Base-by-base conservation (phyloP, 495 filamentous ascomycete species). In the Aspergillus bridgeri region DNA sequence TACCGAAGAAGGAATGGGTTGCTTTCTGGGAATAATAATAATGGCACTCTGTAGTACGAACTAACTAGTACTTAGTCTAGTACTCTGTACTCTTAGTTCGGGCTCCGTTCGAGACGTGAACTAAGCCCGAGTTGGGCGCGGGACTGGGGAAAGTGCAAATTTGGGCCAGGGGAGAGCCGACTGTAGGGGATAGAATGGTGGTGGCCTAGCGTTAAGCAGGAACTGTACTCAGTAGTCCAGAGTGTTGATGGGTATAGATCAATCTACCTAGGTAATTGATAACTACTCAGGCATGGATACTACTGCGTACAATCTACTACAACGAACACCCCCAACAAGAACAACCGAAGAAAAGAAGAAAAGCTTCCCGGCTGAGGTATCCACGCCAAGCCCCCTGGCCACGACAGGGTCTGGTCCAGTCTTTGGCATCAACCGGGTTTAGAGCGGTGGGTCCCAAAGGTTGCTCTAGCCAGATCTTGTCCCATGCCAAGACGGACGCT, bases 401-500 rank as follows among this genome's bases (percentile, higher is more conserved):
- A 56, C 22, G 45, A 44, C 57, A 53, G 58, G 62, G 58, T 59
- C 42, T 56, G 55, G 59, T 48, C 48, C 53, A 50, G 55, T 56
- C 54, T 53, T 44, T 55, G 46, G 48, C 42, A 17, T 5, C 33
- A 29, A 69, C 60, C 15, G 3, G 57, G 67, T 43, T 57, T 72
- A 66, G 61, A 47, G 55, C 7, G 23, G 59, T 69, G 67, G 67
- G 52, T 27, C 53, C n/a, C 11, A 25, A 54, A 51, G 56, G 19
- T 54, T 56, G 56, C 63, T 70, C 68, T 71, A 68, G 71, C 65
- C 70, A 69, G 67, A 77, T 75, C 72, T 63, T 59, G 62, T 61
- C 20, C 59, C 53, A 46, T 63, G 72, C 74, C 75, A 78, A 76
- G 75, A 73, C 71, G 68, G 64, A 70, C 63, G 74, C 73, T 77